Evolutionary conservation across 768 basidiomycete genomes (phyloP).

Genomic region (Trichaptum fuscoviolaceum): DNA sequence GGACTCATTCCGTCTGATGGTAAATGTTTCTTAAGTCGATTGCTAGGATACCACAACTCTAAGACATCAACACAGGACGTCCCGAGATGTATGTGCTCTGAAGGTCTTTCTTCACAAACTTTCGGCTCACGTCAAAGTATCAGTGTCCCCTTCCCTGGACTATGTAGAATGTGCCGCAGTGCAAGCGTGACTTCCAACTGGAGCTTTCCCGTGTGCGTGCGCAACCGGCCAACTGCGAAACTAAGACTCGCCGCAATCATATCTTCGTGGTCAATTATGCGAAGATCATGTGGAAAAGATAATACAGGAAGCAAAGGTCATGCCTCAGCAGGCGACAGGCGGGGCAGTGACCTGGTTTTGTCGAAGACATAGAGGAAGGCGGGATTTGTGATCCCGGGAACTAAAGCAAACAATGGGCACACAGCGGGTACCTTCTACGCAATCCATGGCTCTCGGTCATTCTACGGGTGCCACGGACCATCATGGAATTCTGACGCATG

Average conservation of each 20-base stretch:
- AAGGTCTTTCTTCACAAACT: neutral
- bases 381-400: too few relatives aligned
- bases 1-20: conserved; percentile 87
- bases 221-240: conserved; percentile 76
- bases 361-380: too few relatives aligned
- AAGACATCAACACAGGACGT: conserved; percentile 93
- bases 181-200: conserved; percentile 88
- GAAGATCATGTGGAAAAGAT: conserved; percentile 77
- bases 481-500: neutral
- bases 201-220: conserved; percentile 83
- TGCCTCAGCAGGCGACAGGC: too few relatives aligned
- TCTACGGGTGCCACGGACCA: neutral
- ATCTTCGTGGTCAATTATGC: conserved; percentile 86
- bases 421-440: neutral
- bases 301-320: too few relatives aligned
- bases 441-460: neutral
- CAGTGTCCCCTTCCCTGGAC: conserved; percentile 69
- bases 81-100: conserved; percentile 41
- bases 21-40: conserved; percentile 90
- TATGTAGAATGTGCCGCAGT: conserved; percentile 92
- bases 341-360: too few relatives aligned
- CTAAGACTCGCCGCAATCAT: conserved; percentile 74
- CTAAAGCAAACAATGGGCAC: too few relatives aligned
- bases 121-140: neutral
- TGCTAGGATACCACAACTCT: conserved; percentile 81